Percentiles rank a stretch among this genome's conserved stretches.
Conservation (phyloP, 768 basidiomycete species). For the Serendipita vermifera region DNA sequence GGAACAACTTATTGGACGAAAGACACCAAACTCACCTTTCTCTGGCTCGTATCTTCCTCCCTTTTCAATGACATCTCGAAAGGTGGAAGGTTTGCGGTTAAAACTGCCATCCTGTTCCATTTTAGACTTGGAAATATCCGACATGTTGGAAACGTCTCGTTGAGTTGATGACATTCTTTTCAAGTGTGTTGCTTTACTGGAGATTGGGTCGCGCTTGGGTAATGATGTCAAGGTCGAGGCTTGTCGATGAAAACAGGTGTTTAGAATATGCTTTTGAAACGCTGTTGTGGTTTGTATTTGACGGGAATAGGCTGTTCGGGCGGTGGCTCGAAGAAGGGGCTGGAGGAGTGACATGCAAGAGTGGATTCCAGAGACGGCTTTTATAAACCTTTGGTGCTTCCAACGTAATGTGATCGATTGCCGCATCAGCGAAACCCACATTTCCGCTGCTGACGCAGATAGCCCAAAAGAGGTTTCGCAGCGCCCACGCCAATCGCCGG, state of each 20-base stretch:
- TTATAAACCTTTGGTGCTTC: background rate
- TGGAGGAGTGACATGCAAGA: background rate
- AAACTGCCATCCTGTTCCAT: constrained; percentile 52
- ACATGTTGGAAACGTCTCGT: constrained; percentile 11
- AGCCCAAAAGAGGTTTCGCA: background rate
- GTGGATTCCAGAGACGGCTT: background rate
- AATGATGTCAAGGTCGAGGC: too few relatives aligned
- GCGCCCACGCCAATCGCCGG: background rate
- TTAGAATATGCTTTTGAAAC: too few relatives aligned
- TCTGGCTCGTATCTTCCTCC: constrained; percentile 60
- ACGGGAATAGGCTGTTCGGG: background rate
- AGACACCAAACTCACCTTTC: constrained; percentile 38
- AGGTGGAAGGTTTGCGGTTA: constrained; percentile 40
- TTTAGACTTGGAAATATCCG: constrained; percentile 44
- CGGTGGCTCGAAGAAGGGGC: background rate
- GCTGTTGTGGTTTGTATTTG: background rate
- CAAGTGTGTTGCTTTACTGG: background rate
- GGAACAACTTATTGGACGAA: background rate
- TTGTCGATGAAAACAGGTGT: too few relatives aligned
- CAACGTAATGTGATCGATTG: background rate
- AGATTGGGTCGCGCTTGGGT: background rate
- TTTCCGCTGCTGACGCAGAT: background rate
- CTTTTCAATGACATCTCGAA: constrained; percentile 42
- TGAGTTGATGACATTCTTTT: background rate
- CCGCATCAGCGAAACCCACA: background rate